phyloP scores from a whole-genome alignment of 805 yeast species.

The Lachancea dasiensis region DNA sequence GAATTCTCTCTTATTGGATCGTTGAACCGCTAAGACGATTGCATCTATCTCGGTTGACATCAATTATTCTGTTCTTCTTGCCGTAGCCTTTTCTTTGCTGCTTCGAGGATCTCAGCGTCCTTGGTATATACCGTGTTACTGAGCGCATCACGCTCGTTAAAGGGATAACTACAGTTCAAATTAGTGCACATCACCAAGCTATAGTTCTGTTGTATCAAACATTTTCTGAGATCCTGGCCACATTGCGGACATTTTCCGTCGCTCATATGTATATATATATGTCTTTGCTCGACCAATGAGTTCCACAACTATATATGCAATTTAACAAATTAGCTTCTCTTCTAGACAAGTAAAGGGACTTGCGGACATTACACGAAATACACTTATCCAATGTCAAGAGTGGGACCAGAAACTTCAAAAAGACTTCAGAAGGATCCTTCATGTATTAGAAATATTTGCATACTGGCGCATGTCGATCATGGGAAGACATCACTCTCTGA shows the following conservation, averaged over 20 bases:
- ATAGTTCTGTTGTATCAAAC: conserved; percentile 31
- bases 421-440: conserved; percentile 64
- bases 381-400: conserved; percentile 38
- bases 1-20: too few species aligned
- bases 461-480: conserved; percentile 96
- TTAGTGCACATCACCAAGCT: conserved; percentile 30
- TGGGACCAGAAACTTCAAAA: conserved; percentile 58
- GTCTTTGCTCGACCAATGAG: too few species aligned
- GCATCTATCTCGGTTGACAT: background rate
- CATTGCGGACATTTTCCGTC: conserved; percentile 26
- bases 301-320: background rate
- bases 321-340: too few species aligned
- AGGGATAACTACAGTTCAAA: conserved; percentile 26
- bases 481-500: conserved; percentile 96
- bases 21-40: background rate
- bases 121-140: conserved; percentile 25
- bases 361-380: background rate
- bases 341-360: too few species aligned
- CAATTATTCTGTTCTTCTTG: conserved; percentile 5
- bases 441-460: conserved; percentile 82
- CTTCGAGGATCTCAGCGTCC: conserved; percentile 25
- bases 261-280: conserved; percentile 1
- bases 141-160: conserved; percentile 19
- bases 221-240: conserved; percentile 20
- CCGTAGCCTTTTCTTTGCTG: conserved; percentile 22